Base-by-base conservation (phyloP, 1,284 basidiomycete genomes). In the Pterulicium gracile region DNA sequence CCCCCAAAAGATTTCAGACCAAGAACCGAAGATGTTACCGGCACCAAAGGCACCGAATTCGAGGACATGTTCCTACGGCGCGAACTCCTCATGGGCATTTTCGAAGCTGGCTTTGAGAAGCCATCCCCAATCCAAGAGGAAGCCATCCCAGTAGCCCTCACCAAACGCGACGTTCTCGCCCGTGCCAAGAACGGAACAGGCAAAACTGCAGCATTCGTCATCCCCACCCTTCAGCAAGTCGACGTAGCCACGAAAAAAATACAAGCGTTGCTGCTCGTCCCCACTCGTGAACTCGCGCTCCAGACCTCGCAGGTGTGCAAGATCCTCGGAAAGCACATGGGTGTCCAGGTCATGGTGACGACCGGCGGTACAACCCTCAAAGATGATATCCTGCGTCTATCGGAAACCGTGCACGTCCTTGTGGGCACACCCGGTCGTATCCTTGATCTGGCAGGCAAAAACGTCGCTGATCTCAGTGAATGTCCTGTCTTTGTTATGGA, bases 51-150 rank as follows among this genome's bases (percentile, higher is more conserved):
- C 50, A 74, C 81, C 56, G 89, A 94, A 61, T 97, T 95, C 58
- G 93, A 97, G 66, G 85, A 90, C 58, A 86, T 88, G 73, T 77
- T 69, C 55, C 71, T 88, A 55, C 78, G 81, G 48, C 77, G 86
- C 51, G 86, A 88, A 63, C 75, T 89, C 50, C 73, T 91, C 56
- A 90, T 91, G 88, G 88, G 88, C 54, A 94, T 96, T 60, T 96
- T 93, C 59, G 91, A 95, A 70, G 93, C 92, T 53, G 93, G 93
- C 48, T 98, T 98, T 63, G 96, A 98, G 66, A 81, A 77, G 56
- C 95, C 96, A 18, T 94, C 89, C 20, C 96, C 95, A 45, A 98
- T 98, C 63, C 95, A 98, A 73, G 96, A 98, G 78, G 92, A 97
- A 71, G 85, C 90, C 47, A 92, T 94, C 56, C 90, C 90, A 48